Base-by-base conservation (phyloP, 345 rosid genomes). In the Garcia nutans region DNA sequence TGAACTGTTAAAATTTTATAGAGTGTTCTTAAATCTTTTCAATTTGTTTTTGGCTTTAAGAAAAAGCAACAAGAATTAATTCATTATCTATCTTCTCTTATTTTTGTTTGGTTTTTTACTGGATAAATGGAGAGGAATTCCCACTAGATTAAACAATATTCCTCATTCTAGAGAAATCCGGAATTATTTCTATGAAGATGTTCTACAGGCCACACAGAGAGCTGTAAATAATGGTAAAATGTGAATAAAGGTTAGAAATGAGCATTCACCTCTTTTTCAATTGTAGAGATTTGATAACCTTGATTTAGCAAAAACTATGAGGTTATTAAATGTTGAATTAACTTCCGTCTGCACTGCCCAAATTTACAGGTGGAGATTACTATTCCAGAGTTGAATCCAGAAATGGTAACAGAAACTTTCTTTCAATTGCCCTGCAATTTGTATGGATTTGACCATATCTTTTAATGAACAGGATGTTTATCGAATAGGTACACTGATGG, bases 161-260 rank as follows among this genome's bases (percentile, higher is more conserved):
- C 97, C 99, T 80, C 99, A 94, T 84, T 94, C 99, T 10, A 88
- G 94, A 76, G 97, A 94, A 81, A 92, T 94, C 77, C 86, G 98
- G 81, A 82, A 82, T 58, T 94, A 94, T 86, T 94, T 94, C 83
- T 94, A 91, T 71, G 85, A 90, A 37, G 98, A 94, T 86, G 97
- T 94, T 69, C 86, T 91, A 26, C 90, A 83, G 80, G 91, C 97
- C 50, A 91, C 97, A 17, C 74, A 82, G 69, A 88, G 91, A 81
- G 92, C 97, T 71, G 88, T 92, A 67, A 81, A 85, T 26, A 86
- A 89, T 85, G 97, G 97, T 65, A 87, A 87, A 84, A 85, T 78
- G 20, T 87, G 97, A 71, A 71, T 94, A 64, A 89, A 89, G 97
- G 97, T 94, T 77, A 79, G 86, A 57, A 45, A 26, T 79, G 24